A percentile compares a stretch with the other conserved stretches of the same genome.
phyloP scores from a whole-genome alignment of 2,329 filamentous ascomycete genomes.

The Coleophoma cylindrospora region DNA sequence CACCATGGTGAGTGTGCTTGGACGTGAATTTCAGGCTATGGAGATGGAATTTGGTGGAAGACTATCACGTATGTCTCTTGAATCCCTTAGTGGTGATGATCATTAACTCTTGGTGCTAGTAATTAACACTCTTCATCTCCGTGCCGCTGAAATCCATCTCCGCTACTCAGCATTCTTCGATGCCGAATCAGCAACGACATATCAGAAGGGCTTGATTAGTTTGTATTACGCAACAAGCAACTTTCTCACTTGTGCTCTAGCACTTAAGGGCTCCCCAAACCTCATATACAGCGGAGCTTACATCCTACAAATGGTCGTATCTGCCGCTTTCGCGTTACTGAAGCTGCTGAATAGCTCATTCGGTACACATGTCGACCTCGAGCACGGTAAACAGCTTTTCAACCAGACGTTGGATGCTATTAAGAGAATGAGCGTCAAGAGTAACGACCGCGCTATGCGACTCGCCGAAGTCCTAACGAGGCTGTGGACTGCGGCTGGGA shows the following conservation, averaged over 20 bases:
- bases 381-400: slow-evolving; percentile 51
- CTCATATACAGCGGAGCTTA: slow-evolving; percentile 49
- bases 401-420: slow-evolving; percentile 53
- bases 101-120: slow-evolving; percentile 4
- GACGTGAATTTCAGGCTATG: slow-evolving; percentile 38
- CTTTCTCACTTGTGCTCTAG: slow-evolving; percentile 12
- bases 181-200: slow-evolving; percentile 17
- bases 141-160: slow-evolving; percentile 13
- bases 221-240: slow-evolving; percentile 30
- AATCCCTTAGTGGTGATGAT: background rate
- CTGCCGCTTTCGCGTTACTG: slow-evolving; percentile 57
- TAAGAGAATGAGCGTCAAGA: slow-evolving; percentile 53
- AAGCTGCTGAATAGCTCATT: slow-evolving; percentile 65
- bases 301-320: slow-evolving; percentile 63
- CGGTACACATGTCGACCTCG: slow-evolving; percentile 47
- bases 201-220: slow-evolving; percentile 39
- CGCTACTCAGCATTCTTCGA: slow-evolving; percentile 15
- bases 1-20: slow-evolving; percentile 37
- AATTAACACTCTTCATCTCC: slow-evolving; percentile 10
- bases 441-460: slow-evolving; percentile 59
- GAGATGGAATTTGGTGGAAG: background rate
- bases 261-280: slow-evolving; percentile 23
- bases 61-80: slow-evolving; percentile 3
- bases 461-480: slow-evolving; percentile 62
- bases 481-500: slow-evolving; percentile 42